Conservation (phyloP, 805 yeast species). For the Kuraishia floccosa region DNA sequence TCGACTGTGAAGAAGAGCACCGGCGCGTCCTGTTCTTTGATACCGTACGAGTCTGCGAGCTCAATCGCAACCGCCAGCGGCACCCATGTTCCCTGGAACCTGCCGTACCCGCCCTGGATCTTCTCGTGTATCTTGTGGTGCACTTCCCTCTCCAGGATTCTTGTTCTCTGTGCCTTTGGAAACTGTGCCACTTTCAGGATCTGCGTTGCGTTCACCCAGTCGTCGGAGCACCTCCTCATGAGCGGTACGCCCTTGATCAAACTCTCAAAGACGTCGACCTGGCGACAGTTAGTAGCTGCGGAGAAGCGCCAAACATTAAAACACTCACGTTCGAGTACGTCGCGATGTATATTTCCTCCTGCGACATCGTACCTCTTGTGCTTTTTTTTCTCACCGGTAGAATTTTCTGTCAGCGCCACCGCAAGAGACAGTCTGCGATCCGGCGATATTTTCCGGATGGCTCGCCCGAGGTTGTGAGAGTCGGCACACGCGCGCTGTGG, state of each 20-base stretch:
- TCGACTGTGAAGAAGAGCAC: conserved; percentile 44
- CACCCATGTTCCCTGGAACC: conserved; percentile 83
- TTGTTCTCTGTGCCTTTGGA: conserved; percentile 71
- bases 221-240: conserved; percentile 85
- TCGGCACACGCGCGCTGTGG: too few species aligned
- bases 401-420: too few species aligned
- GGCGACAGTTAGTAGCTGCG: too few species aligned
- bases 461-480: too few species aligned
- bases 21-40: conserved; percentile 36
- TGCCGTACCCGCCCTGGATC: conserved; percentile 78
- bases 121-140: conserved; percentile 58
- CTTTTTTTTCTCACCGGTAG: too few species aligned
- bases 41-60: conserved; percentile 39
- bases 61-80: conserved; percentile 56
- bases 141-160: conserved; percentile 65
- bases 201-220: conserved; percentile 90
- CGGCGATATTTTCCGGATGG: too few species aligned
- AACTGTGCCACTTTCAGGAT: conserved; percentile 68
- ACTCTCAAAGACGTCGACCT: conserved; percentile 45
- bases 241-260: conserved; percentile 53
- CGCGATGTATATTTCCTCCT: too few species aligned
- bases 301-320: too few species aligned
- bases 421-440: too few species aligned
- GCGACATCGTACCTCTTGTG: too few species aligned
- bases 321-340: too few species aligned